A percentile compares a stretch with the other conserved stretches of the same genome.
Evolutionary conservation across 352 stramenopile genomes (phyloP).

Genomic region (Thalassiosira ordinaria): DNA sequence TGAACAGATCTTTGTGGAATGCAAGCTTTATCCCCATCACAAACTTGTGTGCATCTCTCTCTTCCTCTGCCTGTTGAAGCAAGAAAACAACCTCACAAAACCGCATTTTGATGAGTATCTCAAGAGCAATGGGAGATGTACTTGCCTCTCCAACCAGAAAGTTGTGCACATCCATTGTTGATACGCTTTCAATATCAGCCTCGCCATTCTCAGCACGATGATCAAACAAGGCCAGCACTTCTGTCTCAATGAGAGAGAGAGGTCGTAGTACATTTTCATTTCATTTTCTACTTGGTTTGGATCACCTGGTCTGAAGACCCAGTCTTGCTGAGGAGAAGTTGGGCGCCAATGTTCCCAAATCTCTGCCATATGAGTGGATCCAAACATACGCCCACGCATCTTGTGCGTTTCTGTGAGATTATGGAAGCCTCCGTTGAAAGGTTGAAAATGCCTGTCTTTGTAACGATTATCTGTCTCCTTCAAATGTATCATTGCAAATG

Average conservation of each 20-base stretch:
- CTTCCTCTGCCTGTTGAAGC: slow-evolving; percentile 27
- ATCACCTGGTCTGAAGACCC: slow-evolving; percentile 30
- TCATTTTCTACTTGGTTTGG: slow-evolving; percentile 28
- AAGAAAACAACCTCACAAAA: slow-evolving; percentile 36
- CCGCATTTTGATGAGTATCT: slow-evolving; percentile 20
- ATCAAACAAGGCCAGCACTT: background rate
- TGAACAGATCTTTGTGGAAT: slow-evolving; percentile 1
- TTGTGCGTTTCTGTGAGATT: slow-evolving; percentile 29
- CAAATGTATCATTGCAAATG: slow-evolving; percentile 20
- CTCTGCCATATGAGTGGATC: background rate
- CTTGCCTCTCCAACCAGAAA: slow-evolving; percentile 19
- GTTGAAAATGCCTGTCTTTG: slow-evolving; percentile 9
- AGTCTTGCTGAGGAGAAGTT: slow-evolving; percentile 17
- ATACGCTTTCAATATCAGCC: background rate
- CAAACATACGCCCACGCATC: slow-evolving; percentile 30
- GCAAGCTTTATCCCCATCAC: slow-evolving; percentile 25
- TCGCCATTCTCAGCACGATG: background rate
- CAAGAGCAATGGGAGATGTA: slow-evolving; percentile 5
- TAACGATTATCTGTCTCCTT: slow-evolving; percentile 3
- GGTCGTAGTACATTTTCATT: slow-evolving; percentile 15
- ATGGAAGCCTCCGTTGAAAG: slow-evolving; percentile 33
- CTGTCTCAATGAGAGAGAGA: slow-evolving; percentile 4
- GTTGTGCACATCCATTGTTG: slow-evolving; percentile 13
- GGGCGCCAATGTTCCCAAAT: slow-evolving; percentile 10
- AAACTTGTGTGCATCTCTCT: slow-evolving; percentile 30